These are phyloP conservation scores for Durusdinium trenchii DNA, from an alignment of 73 alveolate species.

Conservation along the genomic window DNA sequence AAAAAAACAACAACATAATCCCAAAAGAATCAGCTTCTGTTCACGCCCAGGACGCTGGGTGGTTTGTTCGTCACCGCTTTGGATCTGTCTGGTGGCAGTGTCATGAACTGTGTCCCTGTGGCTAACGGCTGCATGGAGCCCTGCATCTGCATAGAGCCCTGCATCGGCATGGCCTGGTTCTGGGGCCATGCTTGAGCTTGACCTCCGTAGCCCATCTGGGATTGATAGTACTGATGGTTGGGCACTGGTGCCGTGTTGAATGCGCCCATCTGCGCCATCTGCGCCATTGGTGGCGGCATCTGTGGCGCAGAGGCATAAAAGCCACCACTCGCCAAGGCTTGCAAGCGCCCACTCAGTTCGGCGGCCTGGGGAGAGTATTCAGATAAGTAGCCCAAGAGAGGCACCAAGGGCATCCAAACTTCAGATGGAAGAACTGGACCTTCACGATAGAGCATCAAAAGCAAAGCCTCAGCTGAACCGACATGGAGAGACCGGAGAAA, in stretches of 20 bases:
- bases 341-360: not conserved
- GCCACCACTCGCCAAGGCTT: not conserved
- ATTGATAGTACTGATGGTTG: not conserved
- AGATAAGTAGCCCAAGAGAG: not conserved
- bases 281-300: not conserved
- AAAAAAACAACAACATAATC: too few relatives aligned
- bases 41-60: too few relatives aligned
- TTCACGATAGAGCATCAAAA: not conserved
- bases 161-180: not conserved
- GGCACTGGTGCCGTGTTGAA: not conserved
- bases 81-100: not conserved
- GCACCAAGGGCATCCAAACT: constrained; percentile 55
- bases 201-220: not conserved
- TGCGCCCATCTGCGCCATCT: not conserved
- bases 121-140: not conserved
- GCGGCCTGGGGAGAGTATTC: not conserved
- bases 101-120: not conserved
- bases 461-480: too few relatives aligned
- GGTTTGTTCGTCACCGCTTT: not conserved
- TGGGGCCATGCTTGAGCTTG: not conserved
- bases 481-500: too few relatives aligned
- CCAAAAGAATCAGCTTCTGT: too few relatives aligned
- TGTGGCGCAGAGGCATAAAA: not conserved
- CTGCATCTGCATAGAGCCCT: not conserved
- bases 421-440: constrained; percentile 30